A percentile compares a stretch with the other conserved stretches of the same genome.
Conservation (phyloP, 306 rosid genomes). For the Morella rubra region DNA sequence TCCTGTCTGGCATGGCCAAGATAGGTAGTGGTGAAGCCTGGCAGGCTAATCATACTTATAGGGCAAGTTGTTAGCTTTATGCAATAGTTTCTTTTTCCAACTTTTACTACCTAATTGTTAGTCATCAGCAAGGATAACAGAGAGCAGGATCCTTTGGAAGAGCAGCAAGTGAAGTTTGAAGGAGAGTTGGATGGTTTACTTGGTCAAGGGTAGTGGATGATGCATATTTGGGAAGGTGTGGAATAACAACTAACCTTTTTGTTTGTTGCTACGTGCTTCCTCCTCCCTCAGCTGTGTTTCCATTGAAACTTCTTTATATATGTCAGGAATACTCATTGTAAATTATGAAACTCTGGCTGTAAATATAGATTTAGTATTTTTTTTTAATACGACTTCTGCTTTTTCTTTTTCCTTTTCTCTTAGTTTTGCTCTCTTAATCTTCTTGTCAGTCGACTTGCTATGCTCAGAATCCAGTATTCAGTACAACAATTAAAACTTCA, state of each 20-base stretch:
- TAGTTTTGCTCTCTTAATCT: constrained; percentile 7
- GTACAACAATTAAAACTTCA: neutral
- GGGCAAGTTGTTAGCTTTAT: constrained; percentile 21
- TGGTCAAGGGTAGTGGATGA: constrained; percentile 21
- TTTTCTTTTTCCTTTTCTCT: neutral
- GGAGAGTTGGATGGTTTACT: neutral
- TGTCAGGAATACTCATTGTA: constrained; percentile 32
- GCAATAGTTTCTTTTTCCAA: neutral
- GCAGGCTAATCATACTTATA: constrained; percentile 28
- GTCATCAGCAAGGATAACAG: constrained; percentile 18
- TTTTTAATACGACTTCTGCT: neutral
- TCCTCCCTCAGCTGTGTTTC: neutral
- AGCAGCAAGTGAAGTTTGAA: constrained; percentile 11
- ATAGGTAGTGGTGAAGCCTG: constrained; percentile 44
- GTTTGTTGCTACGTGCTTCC: neutral
- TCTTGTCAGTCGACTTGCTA: neutral
- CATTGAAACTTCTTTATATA: constrained; percentile 21
- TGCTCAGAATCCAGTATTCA: neutral
- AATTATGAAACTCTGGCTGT: constrained; percentile 33
- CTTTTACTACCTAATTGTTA: constrained; percentile 1
- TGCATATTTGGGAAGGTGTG: constrained; percentile 36
- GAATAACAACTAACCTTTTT: constrained; percentile 8
- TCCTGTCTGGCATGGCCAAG: constrained; percentile 45
- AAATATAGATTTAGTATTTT: constrained; percentile 8
- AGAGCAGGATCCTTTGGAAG: constrained; percentile 17